Conservation (phyloP, 2,329 filamentous ascomycete species). For the Colletotrichum scovillei region DNA sequence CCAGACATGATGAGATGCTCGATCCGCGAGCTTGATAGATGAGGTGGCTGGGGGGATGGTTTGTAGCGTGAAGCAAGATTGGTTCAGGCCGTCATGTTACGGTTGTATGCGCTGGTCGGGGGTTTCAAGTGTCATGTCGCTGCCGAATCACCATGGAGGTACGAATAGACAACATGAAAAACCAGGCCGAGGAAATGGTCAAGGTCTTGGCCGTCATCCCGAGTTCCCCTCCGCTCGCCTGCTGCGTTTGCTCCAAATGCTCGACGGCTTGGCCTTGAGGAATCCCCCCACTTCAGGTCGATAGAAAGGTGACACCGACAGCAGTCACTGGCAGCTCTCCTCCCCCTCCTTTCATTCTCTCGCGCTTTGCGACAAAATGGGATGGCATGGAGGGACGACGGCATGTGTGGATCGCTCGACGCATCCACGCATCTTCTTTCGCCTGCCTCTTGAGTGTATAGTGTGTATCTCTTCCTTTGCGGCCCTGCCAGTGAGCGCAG, state of each 20-base stretch:
- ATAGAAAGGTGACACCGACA: slow-evolving; percentile 10
- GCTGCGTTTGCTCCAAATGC: slow-evolving; percentile 13
- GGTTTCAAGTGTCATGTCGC: slow-evolving; percentile 29
- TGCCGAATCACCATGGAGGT: slow-evolving; percentile 27
- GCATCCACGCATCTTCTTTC: neutral
- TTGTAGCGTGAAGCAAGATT: slow-evolving; percentile 22
- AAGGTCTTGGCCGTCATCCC: slow-evolving; percentile 9
- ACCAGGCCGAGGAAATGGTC: neutral
- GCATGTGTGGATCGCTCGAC: slow-evolving; percentile 23
- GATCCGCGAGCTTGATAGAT: slow-evolving; percentile 16
- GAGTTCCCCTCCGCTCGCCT: neutral
- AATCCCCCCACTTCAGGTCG: slow-evolving; percentile 12
- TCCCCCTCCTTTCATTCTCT: neutral
- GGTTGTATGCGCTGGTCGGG: slow-evolving; percentile 31
- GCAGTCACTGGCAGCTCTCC: slow-evolving; percentile 2
- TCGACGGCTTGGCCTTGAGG: slow-evolving; percentile 11
- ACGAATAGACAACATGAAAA: neutral
- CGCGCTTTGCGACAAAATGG: slow-evolving; percentile 23
- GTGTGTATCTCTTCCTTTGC: neutral
- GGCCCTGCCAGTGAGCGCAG: neutral
- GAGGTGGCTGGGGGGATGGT: slow-evolving; percentile 2
- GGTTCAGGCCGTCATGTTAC: slow-evolving; percentile 26
- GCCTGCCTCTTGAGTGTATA: slow-evolving; percentile 1
- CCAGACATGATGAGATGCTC: slow-evolving; percentile 8
- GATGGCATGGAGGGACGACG: slow-evolving; percentile 10